Evolutionary conservation across 495 filamentous ascomycete species (phyloP).

Genomic region (Penicillium cataractarum): DNA sequence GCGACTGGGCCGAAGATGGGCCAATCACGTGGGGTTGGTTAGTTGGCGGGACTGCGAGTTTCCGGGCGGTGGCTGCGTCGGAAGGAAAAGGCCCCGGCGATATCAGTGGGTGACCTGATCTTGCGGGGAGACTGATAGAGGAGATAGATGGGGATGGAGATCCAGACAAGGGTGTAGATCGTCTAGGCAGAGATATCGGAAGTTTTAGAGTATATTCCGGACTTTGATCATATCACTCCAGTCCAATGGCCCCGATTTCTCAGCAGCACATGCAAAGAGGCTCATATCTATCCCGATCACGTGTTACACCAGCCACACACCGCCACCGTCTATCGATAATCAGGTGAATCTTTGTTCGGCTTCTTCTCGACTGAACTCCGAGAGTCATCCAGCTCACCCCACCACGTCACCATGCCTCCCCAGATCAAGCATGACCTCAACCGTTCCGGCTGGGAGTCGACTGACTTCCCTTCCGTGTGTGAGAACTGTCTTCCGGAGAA

Average conservation of each 20-base stretch:
- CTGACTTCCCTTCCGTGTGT: conserved; percentile 70
- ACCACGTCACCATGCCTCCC: conserved; percentile 45
- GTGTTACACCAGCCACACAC: conserved; percentile 23
- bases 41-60: conserved; percentile 13
- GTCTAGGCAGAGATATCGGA: not conserved
- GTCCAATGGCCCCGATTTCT: not conserved
- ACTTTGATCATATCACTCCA: not conserved
- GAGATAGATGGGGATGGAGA: not conserved
- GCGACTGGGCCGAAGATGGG: conserved; percentile 5
- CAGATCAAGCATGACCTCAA: conserved; percentile 96
- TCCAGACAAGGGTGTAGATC: not conserved
- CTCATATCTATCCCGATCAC: not conserved
- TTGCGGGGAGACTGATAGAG: not conserved
- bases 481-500: conserved; percentile 91
- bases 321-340: conserved; percentile 23
- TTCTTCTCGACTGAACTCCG: conserved; percentile 1
- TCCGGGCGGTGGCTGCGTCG: conserved; percentile 30
- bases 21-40: conserved; percentile 1
- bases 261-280: not conserved
- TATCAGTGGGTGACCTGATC: conserved; percentile 24
- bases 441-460: conserved; percentile 93
- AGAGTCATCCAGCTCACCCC: conserved; percentile 4
- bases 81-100: conserved; percentile 18
- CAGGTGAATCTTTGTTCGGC: conserved; percentile 10
- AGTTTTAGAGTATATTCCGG: conserved; percentile 7